Percentiles rank a stretch among this genome's conserved stretches.
phyloP scores from a whole-genome alignment of 768 basidiomycete genomes.

The Naganishia friedmannii region DNA sequence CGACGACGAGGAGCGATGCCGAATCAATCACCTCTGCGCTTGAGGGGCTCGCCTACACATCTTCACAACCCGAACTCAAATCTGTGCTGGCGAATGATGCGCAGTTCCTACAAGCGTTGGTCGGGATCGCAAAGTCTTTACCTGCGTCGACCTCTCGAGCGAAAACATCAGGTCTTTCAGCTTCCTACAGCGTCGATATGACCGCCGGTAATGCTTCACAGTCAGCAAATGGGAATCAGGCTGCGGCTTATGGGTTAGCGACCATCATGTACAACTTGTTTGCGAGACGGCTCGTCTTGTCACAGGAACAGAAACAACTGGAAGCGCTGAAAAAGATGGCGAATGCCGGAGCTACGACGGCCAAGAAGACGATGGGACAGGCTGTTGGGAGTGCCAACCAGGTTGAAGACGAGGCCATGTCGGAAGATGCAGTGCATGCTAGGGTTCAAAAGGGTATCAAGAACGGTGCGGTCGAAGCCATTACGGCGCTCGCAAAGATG shows the following conservation, averaged over 20 bases:
- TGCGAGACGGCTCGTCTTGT: constrained; percentile 66
- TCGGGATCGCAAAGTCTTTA: constrained; percentile 24
- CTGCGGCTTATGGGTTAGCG: constrained; percentile 73
- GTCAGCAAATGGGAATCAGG: constrained; percentile 38
- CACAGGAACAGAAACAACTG: constrained; percentile 77
- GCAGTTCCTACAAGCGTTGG: constrained; percentile 37
- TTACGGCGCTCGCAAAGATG: constrained; percentile 60
- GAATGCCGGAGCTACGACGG: constrained; percentile 53
- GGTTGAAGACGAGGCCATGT: constrained; percentile 53
- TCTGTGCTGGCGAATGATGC: constrained; percentile 3
- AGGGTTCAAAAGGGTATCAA: constrained; percentile 62
- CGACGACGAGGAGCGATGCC: not conserved
- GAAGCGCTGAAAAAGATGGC: constrained; percentile 77
- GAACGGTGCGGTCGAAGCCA: constrained; percentile 65
- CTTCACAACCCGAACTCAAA: constrained; percentile 27
- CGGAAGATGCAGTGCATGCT: constrained; percentile 63
- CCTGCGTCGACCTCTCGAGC: not conserved
- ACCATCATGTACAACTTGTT: constrained; percentile 73
- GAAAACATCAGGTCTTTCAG: constrained; percentile 5
- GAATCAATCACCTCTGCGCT: constrained; percentile 20
- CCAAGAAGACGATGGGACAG: constrained; percentile 34
- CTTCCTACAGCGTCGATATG: constrained; percentile 25
- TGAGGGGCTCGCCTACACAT: constrained; percentile 31
- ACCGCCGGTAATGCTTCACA: constrained; percentile 6
- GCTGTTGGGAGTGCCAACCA: constrained; percentile 30